These are phyloP conservation scores for Diaporthe helianthi DNA, from an alignment of 2,329 filamentous ascomycete species.

Conservation along the genomic window DNA sequence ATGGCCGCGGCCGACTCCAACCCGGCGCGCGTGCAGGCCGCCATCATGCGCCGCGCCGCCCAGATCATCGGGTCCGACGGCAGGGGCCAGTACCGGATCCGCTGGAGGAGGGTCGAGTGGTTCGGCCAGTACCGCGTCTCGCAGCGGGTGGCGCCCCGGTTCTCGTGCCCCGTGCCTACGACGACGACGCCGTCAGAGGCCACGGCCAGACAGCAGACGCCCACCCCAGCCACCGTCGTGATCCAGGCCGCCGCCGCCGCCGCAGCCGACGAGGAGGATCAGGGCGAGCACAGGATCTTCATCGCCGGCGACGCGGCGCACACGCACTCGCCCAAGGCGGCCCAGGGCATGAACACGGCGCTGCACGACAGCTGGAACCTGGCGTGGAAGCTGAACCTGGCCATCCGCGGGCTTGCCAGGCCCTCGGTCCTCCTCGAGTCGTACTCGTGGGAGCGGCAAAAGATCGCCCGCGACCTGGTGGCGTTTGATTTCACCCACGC, in stretches of 20 bases:
- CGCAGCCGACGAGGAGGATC: background rate
- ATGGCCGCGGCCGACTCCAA: constrained; percentile 55
- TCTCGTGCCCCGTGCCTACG: constrained; percentile 56
- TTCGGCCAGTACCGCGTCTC: constrained; percentile 77
- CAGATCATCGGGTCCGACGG: constrained; percentile 57
- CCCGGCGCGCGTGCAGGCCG: constrained; percentile 55
- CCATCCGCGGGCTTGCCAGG: constrained; percentile 63
- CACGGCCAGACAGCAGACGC: constrained; percentile 11
- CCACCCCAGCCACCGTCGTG: background rate
- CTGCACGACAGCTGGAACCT: constrained; percentile 70
- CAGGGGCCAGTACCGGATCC: constrained; percentile 55
- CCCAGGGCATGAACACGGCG: constrained; percentile 71
- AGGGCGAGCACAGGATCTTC: constrained; percentile 63
- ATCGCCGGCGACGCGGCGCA: constrained; percentile 75
- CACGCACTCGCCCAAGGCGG: constrained; percentile 75
- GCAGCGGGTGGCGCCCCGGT: constrained; percentile 73
- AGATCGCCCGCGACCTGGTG: constrained; percentile 65
- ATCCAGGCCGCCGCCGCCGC: background rate
- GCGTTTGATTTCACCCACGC: constrained; percentile 66
- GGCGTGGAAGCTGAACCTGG: constrained; percentile 58
- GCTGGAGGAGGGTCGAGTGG: constrained; percentile 70
- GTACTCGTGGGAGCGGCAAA: constrained; percentile 69
- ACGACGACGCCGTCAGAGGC: background rate
- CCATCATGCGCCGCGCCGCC: constrained; percentile 72
- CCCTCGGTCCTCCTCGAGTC: constrained; percentile 60